These are phyloP conservation scores for Blastobotrys persicus DNA, from an alignment of 1,139 yeast genomes.

Conservation along the genomic window DNA sequence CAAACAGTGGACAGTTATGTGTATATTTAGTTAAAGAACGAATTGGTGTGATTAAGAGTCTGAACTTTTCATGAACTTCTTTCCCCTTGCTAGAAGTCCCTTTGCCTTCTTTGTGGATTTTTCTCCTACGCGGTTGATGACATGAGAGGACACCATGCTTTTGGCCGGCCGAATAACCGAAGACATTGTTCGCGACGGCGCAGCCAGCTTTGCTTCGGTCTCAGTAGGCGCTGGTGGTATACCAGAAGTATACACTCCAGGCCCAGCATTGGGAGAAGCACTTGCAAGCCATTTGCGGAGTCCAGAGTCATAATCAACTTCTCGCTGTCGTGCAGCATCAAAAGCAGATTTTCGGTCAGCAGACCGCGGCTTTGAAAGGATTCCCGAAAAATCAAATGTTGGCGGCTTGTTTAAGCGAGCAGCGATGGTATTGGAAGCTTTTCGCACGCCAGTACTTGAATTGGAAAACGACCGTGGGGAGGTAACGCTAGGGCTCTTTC, in stretches of 20 bases:
- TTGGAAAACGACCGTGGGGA: not conserved
- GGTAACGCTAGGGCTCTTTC: not conserved
- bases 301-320: constrained; percentile 37
- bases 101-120: constrained; percentile 37
- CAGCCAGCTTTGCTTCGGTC: constrained; percentile 24
- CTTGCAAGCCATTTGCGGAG: constrained; percentile 36
- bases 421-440: not conserved
- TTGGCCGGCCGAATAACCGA: constrained; percentile 29
- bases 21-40: not conserved
- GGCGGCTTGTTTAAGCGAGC: constrained; percentile 33
- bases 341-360: constrained; percentile 31
- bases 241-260: constrained; percentile 31
- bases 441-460: not conserved
- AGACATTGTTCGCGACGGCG: constrained; percentile 27
- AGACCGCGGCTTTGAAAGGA: constrained; percentile 31
- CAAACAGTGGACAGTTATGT: too few species aligned
- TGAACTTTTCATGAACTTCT: constrained; percentile 27
- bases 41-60: constrained; percentile 9
- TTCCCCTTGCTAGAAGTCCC: constrained; percentile 38
- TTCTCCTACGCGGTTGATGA: constrained; percentile 36
- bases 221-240: constrained; percentile 33
- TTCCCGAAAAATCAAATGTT: constrained; percentile 35
- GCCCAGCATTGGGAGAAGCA: constrained; percentile 18
- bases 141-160: constrained; percentile 21
- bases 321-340: constrained; percentile 31